Evolutionary conservation across 768 basidiomycete genomes (phyloP), one percentile per base, ranked within the genome.

Genomic region (Collybia sordida): DNA sequence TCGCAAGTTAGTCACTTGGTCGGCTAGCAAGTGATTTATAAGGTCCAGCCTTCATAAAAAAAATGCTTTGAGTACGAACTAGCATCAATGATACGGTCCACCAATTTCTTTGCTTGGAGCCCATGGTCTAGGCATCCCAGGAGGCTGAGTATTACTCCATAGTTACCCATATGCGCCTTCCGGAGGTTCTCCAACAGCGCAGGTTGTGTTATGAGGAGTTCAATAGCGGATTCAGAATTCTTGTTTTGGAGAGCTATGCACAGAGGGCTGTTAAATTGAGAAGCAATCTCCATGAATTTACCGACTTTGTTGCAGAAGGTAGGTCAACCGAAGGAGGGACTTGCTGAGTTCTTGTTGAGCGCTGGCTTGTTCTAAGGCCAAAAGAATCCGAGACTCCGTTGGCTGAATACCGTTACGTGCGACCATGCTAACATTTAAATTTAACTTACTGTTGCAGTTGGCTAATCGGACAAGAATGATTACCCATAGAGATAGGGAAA

Each of bases 51-150:
- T 27, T 31, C 7, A 27, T 41, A 17, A 3, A 23, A 19, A 35
- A 4, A 36, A 38, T 24, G 36, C 6, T 6, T 34, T 15, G 50
- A 39, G 35, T 17, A 68, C 80, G 25, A 51, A 78, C 74, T 72
- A 42, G 84, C 77, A 63, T 99, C 95, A 47, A 98, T 87, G 50
- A 97, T 82, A 11, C 83, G 79, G 68, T 99, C 97, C 0, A 95
- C 95, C 2, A 98, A 76, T 48, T 74, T 83, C 73, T 99, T 99
- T n/a, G 86, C 81, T 57, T 82, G 81, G 27, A 85, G 67, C 0
- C 97, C 97, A 46, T 88, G 78, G 56, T 98, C 97, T 41, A 99
- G 69, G 58, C 88, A 93, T n/a, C 95, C 95, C 5, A 98, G 75
- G 40, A 99, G 77, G 61, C 92, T 93, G 24, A 98, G 80, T 35